Percentiles rank a stretch among this genome's conserved stretches.
Evolutionary conservation across 495 filamentous ascomycete species (phyloP).

Genomic region (Penicillium egyptiacum): DNA sequence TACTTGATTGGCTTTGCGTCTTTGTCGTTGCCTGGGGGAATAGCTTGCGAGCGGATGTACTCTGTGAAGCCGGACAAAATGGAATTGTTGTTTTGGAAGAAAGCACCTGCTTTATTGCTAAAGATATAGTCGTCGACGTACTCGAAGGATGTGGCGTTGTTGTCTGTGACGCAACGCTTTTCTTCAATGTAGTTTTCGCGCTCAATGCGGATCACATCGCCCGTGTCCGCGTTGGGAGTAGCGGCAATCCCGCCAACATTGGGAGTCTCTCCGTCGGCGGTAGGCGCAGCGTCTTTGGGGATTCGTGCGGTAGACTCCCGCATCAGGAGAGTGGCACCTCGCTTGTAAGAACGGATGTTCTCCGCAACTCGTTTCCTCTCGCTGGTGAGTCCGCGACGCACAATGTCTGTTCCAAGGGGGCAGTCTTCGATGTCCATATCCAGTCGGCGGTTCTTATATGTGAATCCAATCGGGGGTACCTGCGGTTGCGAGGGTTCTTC

Average conservation of each 20-base stretch:
- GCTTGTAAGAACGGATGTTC: slow-evolving; percentile 69
- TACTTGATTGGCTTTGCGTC: slow-evolving; percentile 61
- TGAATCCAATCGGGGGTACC: slow-evolving; percentile 87
- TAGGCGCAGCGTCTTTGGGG: slow-evolving; percentile 44
- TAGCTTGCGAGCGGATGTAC: slow-evolving; percentile 82
- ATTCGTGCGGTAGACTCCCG: slow-evolving; percentile 80
- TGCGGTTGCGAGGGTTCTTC: slow-evolving; percentile 30
- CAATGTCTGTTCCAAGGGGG: slow-evolving; percentile 85
- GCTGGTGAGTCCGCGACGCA: slow-evolving; percentile 69
- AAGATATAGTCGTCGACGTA: slow-evolving; percentile 85
- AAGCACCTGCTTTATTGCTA: slow-evolving; percentile 83
- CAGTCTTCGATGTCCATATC: slow-evolving; percentile 97
- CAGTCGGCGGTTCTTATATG: slow-evolving; percentile 66
- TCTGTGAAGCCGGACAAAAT: slow-evolving; percentile 88
- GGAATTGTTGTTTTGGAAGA: slow-evolving; percentile 99
- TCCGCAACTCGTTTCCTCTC: slow-evolving; percentile 70
- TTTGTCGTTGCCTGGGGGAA: slow-evolving; percentile 41
- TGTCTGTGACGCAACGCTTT: slow-evolving; percentile 84
- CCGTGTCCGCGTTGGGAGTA: slow-evolving; percentile 30
- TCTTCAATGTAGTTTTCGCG: slow-evolving; percentile 60
- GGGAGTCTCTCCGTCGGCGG: slow-evolving; percentile 13
- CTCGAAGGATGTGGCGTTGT: slow-evolving; percentile 76
- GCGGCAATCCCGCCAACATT: slow-evolving; percentile 17
- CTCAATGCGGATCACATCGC: slow-evolving; percentile 38
- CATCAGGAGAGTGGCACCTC: slow-evolving; percentile 84